A percentile compares a stretch with the other conserved stretches of the same genome.
Conservation (phyloP, 1,284 basidiomycete genomes). For the Ustilago cynodontis region DNA sequence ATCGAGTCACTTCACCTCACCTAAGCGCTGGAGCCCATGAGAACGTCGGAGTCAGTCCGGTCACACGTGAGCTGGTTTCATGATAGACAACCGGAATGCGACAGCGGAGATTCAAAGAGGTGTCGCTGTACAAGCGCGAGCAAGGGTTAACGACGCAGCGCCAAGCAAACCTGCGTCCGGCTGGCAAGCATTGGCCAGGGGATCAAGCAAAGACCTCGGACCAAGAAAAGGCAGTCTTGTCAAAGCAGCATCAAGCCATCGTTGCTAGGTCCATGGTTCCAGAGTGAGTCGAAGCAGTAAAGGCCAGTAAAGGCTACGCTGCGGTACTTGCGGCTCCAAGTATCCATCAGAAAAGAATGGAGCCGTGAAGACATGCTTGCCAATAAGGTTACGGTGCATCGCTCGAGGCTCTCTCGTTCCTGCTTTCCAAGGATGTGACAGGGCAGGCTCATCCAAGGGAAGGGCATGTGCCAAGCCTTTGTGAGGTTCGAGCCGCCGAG, state of each 20-base stretch:
- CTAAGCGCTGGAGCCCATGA: too few species aligned
- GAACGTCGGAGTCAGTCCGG: background rate
- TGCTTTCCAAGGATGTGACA: background rate
- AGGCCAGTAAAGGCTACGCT: too few species aligned
- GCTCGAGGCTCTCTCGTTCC: background rate
- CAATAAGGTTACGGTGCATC: background rate
- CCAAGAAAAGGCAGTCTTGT: background rate
- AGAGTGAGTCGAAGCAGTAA: too few species aligned
- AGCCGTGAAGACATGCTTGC: background rate
- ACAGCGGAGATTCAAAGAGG: constrained; percentile 8
- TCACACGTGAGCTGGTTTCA: background rate
- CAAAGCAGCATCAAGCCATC: background rate
- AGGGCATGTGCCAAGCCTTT: constrained; percentile 27
- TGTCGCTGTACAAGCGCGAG: background rate
- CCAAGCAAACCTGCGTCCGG: constrained; percentile 11
- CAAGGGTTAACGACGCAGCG: constrained; percentile 4
- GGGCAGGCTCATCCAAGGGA: constrained; percentile 4
- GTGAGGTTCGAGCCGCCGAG: constrained; percentile 16
- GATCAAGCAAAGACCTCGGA: background rate
- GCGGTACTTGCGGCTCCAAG: too few species aligned
- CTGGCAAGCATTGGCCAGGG: too few species aligned
- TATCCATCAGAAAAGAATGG: too few species aligned
- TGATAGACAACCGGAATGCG: background rate
- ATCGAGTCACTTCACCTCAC: background rate
- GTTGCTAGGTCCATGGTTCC: background rate